Evolutionary conservation across 495 filamentous ascomycete genomes (phyloP).

Genomic region (Penicillium robsamsonii): DNA sequence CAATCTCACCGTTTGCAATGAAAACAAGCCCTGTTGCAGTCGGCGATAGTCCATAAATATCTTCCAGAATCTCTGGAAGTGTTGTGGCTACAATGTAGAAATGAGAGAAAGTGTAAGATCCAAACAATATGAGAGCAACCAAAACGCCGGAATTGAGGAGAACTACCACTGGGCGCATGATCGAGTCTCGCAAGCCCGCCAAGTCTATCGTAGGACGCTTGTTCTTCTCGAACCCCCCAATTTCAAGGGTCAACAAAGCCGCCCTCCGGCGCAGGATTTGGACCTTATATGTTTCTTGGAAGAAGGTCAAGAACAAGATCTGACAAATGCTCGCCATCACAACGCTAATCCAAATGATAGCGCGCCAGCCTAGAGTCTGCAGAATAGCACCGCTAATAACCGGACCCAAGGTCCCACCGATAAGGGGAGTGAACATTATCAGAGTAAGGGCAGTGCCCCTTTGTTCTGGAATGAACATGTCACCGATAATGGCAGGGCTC

Average conservation of each 20-base stretch:
- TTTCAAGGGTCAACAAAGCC: background rate
- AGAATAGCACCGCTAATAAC: background rate
- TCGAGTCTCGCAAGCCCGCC: background rate
- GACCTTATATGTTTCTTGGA: background rate
- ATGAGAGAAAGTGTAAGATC: conserved; percentile 1
- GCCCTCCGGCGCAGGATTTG: background rate
- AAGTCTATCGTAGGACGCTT: background rate
- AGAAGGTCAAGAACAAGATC: background rate
- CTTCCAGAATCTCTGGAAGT: background rate
- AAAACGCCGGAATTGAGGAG: background rate
- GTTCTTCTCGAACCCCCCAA: background rate
- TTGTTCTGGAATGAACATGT: conserved; percentile 1
- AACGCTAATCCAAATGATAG: conserved; percentile 1
- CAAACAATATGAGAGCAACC: background rate
- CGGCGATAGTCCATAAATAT: background rate
- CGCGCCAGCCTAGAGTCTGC: background rate
- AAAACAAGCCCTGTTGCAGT: conserved; percentile 2
- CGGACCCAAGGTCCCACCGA: background rate
- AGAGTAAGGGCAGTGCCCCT: background rate
- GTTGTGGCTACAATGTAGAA: conserved; percentile 1
- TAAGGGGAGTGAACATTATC: background rate
- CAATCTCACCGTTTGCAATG: conserved; percentile 1
- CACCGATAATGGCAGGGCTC: background rate
- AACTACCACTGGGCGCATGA: background rate
- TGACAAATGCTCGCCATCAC: conserved; percentile 2